Evolutionary conservation across 257 asterid species (phyloP).

Genomic region (Solanum peruvianum): DNA sequence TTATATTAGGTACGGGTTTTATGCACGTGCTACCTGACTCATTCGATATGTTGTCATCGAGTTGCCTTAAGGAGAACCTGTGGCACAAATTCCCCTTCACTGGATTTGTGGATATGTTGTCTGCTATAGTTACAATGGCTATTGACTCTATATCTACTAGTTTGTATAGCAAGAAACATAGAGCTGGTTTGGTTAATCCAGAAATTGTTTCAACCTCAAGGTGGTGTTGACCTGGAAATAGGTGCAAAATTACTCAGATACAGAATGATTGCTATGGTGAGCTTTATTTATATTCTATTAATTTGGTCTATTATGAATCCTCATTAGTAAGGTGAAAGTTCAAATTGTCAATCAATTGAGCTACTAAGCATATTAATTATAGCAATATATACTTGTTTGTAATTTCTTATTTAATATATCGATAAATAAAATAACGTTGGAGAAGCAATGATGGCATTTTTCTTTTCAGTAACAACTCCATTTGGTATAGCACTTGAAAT

Average conservation of each 20-base stretch:
- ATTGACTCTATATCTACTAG: conserved; percentile 51
- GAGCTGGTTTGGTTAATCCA: neutral
- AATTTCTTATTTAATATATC: neutral
- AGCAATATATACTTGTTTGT: too few relatives aligned
- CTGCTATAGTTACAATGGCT: conserved; percentile 34
- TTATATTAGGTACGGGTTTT: conserved; percentile 46
- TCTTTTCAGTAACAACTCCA: conserved; percentile 29
- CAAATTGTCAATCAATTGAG: too few relatives aligned
- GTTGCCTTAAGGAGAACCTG: conserved; percentile 32
- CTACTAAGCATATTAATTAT: neutral
- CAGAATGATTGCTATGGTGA: conserved; percentile 49
- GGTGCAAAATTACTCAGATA: conserved; percentile 37
- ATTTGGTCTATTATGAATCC: neutral
- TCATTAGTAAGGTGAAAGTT: too few relatives aligned
- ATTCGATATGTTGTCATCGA: conserved; percentile 37
- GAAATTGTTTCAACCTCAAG: neutral
- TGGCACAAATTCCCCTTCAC: conserved; percentile 58
- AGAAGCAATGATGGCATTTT: conserved; percentile 23
- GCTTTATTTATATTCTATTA: neutral
- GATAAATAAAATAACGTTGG: neutral
- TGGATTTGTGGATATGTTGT: conserved; percentile 48
- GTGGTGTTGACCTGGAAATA: neutral
- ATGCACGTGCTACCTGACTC: conserved; percentile 65
- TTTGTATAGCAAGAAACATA: conserved; percentile 25
- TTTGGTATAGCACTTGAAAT: conserved; percentile 31